These are phyloP conservation scores for Saccharomycodes ludwigii DNA, from an alignment of 805 yeast species.

Conservation along the genomic window DNA sequence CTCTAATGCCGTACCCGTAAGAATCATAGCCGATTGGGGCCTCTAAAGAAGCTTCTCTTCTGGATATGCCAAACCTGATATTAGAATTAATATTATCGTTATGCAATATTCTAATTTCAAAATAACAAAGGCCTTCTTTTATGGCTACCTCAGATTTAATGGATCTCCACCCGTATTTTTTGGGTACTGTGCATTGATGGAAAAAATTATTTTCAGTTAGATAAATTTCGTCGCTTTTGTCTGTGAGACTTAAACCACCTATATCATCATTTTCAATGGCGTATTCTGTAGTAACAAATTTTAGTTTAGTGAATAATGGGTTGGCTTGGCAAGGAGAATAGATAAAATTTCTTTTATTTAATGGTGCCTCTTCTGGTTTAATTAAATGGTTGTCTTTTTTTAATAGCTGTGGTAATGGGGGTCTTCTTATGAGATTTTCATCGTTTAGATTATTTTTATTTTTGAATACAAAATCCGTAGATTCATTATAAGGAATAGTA, in stretches of 20 bases:
- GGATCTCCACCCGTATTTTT: constrained; percentile 5
- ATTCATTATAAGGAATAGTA: constrained; percentile 18
- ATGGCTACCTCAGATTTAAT: constrained; percentile 2
- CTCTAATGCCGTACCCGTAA: constrained; percentile 85
- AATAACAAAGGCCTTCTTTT: constrained; percentile 41
- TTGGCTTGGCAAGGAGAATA: constrained; percentile 71
- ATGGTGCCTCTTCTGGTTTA: constrained; percentile 64
- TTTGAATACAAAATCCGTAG: constrained; percentile 14
- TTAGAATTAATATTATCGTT: constrained; percentile 29
- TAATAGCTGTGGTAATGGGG: constrained; percentile 22
- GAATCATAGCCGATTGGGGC: constrained; percentile 96
- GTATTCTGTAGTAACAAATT: constrained; percentile 62
- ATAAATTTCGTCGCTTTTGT: constrained; percentile 3
- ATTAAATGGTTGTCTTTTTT: too few relatives aligned
- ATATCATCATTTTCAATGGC: constrained; percentile 56
- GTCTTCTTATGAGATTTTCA: constrained; percentile 15
- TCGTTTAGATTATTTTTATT: constrained; percentile 3
- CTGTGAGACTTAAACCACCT: constrained; percentile 2
- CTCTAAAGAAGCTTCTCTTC: constrained; percentile 81
- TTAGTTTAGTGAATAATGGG: constrained; percentile 39
- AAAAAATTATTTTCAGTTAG: neutral
- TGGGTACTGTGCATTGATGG: neutral
- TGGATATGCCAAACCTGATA: constrained; percentile 70
- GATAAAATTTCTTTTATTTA: constrained; percentile 68
- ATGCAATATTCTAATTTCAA: constrained; percentile 14